Base-by-base conservation (phyloP, 306 rosid species). In the Vigna radiata region DNA sequence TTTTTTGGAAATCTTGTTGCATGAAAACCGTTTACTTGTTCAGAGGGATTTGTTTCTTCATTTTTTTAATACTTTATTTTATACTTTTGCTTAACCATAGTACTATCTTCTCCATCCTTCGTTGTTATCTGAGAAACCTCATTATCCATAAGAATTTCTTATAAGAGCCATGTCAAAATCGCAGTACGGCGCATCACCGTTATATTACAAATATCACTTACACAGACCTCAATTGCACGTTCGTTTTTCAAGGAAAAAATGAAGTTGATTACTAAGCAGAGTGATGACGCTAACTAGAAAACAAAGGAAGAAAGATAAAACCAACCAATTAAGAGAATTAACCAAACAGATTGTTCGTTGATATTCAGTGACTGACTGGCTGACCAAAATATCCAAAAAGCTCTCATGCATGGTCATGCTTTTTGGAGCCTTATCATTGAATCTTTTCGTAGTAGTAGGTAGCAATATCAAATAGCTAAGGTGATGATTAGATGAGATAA, bases 21-120 rank as follows among this genome's bases (percentile, higher is more conserved):
- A 83, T 79, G 81, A 74, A 83, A 83, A 74, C 83, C 81, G 76
- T 78, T 79, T 83, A 70, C 81, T 79, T 75, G 70, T 75, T 83
- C 68, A 19, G 56, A 46, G 70, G 50, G 73, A 75, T 79, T 43
- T 79, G 76, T 64, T 76, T 63, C 53, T 71, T 37, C 23, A 8
- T 61, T 36, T 54, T 41, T 47, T 69, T 70, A 39, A 43, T 44
- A 55, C 27, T 36, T 62, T 19, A 17, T 47, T 25, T 58, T 47
- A 68, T 6, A 36, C 60, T 63, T 55, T 62, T 50, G 46, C 27
- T 64, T 29, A 54, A 18, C 61, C 52, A 4, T 5, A 60, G 55
- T 36, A 62, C 58, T 27, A 18, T 37, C 13, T 59, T 56, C 83
- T 63, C 47, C 27, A 72, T 23, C 70, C 50, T 23, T 82, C 65